Percentiles rank a stretch among this genome's conserved stretches.
Conservation (phyloP, 805 yeast genomes). For the Pichia californica region DNA sequence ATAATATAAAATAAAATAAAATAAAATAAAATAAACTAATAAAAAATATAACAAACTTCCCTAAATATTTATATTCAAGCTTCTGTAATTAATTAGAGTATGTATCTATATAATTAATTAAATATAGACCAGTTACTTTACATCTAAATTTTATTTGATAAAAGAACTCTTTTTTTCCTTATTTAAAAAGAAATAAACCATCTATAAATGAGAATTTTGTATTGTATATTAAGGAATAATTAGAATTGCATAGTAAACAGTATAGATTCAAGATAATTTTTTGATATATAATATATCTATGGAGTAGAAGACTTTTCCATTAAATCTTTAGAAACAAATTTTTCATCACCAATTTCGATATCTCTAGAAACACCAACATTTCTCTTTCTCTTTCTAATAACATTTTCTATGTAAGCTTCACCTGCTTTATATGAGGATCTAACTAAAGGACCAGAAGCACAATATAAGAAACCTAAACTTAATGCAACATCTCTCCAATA, state of each 20-base stretch:
- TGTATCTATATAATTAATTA: too few relatives aligned
- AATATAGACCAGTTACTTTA: background rate
- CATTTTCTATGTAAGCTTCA: constrained; percentile 93
- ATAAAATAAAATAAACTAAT: background rate
- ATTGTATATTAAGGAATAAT: too few relatives aligned
- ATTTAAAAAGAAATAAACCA: background rate
- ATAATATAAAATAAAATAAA: too few relatives aligned
- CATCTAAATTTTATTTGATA: too few relatives aligned
- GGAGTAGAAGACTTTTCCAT: constrained; percentile 5
- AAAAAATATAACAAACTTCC: too few relatives aligned
- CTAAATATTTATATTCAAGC: too few relatives aligned
- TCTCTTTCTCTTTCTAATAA: constrained; percentile 66
- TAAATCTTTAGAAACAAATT: constrained; percentile 23
- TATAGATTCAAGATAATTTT: too few relatives aligned
- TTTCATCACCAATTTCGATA: constrained; percentile 27
- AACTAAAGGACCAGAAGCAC: constrained; percentile 96
- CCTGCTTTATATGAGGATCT: constrained; percentile 98
- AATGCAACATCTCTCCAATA: constrained; percentile 84
- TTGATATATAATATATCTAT: background rate
- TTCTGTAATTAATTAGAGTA: too few relatives aligned
- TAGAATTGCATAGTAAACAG: too few relatives aligned
- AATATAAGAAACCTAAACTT: constrained; percentile 87
- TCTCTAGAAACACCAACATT: constrained; percentile 31
- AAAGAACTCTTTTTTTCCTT: too few relatives aligned
- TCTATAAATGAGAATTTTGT: too few relatives aligned